Evolutionary conservation across 495 filamentous ascomycete genomes (phyloP).

Genomic region (Penicillium antarcticum): DNA sequence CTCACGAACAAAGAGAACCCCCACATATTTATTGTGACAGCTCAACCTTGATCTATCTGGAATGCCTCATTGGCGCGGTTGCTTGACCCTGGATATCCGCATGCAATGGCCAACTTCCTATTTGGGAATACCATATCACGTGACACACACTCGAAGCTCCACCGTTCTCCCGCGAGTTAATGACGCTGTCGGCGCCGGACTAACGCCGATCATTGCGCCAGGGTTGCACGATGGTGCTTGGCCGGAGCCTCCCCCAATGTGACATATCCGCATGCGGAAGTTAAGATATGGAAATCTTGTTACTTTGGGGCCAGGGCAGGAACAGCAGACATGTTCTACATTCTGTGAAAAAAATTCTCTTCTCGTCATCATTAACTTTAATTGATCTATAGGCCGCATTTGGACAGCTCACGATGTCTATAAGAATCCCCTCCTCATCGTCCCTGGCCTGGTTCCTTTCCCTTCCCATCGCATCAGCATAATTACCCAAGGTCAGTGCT

Average conservation of each 20-base stretch:
- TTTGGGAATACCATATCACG: slow-evolving; percentile 11
- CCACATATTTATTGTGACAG: neutral
- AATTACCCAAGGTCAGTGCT: slow-evolving; percentile 8
- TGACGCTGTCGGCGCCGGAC: neutral
- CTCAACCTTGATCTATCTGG: neutral
- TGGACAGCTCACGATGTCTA: slow-evolving; percentile 15
- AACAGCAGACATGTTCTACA: neutral
- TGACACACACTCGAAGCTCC: slow-evolving; percentile 4
- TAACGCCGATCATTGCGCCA: neutral
- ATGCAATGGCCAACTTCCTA: slow-evolving; percentile 12
- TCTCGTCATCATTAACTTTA: slow-evolving; percentile 16
- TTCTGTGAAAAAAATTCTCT: slow-evolving; percentile 6
- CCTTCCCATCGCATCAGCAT: slow-evolving; percentile 10
- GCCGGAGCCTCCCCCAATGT: slow-evolving; percentile 9
- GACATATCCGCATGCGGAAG: slow-evolving; percentile 31
- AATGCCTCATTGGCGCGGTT: slow-evolving; percentile 9
- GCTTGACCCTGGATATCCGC: slow-evolving; percentile 4
- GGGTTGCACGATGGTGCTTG: slow-evolving; percentile 3
- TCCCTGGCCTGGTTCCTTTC: neutral
- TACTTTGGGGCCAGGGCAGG: slow-evolving; percentile 12
- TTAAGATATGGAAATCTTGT: slow-evolving; percentile 5
- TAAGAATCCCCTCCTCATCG: slow-evolving; percentile 18
- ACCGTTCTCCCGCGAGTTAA: neutral
- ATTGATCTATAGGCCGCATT: slow-evolving; percentile 19
- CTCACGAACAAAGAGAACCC: neutral